phyloP scores from a whole-genome alignment of 176 grass and related monocot genomes.

The Oryza nivara region DNA sequence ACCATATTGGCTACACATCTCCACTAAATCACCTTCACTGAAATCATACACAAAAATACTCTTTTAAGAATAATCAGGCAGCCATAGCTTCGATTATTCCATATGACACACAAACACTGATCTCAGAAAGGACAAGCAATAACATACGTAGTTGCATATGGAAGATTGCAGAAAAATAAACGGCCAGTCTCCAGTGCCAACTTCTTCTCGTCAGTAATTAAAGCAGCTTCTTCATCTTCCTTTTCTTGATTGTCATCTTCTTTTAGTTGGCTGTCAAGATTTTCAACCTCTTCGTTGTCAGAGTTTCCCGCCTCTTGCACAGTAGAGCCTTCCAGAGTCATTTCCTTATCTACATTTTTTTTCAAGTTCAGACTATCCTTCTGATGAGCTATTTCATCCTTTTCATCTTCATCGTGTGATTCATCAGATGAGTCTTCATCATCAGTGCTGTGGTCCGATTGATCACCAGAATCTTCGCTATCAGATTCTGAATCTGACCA shows the following conservation, averaged over 20 bases:
- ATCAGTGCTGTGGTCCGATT: conserved; percentile 26
- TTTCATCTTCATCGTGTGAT: conserved; percentile 40
- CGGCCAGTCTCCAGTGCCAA: conserved; percentile 83
- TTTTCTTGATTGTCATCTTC: conserved; percentile 43
- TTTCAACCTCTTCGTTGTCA: conserved; percentile 45
- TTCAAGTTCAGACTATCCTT: conserved; percentile 43
- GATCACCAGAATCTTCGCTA: conserved; percentile 53
- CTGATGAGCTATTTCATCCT: conserved; percentile 10
- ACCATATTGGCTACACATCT: conserved; percentile 76
- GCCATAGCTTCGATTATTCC: conserved; percentile 3
- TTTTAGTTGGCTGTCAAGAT: conserved; percentile 31
- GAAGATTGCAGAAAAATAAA: conserved; percentile 89
- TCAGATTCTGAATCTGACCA: conserved; percentile 94
- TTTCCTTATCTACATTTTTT: conserved; percentile 27
- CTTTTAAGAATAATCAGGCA: conserved; percentile 30
- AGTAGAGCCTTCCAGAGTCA: conserved; percentile 9
- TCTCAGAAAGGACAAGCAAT: conserved; percentile 20
- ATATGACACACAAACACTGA: conserved; percentile 30
- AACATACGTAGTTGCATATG: conserved; percentile 82
- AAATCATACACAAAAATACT: conserved; percentile 42
- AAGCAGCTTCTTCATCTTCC: conserved; percentile 50
- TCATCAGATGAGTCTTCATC: conserved; percentile 45
- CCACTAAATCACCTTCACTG: conserved; percentile 88
- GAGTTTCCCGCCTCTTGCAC: conserved; percentile 34
- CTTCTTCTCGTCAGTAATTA: conserved; percentile 72